These are phyloP conservation scores for Geranium rotundifolium DNA, from an alignment of 345 rosid genomes.

Conservation along the genomic window DNA sequence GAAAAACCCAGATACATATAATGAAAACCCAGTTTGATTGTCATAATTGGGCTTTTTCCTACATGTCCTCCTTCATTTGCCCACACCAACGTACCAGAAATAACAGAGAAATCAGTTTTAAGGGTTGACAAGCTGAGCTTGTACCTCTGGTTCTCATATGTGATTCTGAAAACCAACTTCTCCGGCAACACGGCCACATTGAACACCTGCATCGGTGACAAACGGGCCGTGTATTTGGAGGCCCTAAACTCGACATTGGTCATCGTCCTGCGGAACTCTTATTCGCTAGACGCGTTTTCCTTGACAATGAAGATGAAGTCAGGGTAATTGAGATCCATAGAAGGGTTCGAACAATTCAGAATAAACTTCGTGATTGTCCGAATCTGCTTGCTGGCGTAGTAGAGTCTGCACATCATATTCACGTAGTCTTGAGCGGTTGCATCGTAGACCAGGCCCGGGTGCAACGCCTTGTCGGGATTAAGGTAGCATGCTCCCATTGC, in stretches of 20 bases:
- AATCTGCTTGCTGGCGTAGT: constrained; percentile 25
- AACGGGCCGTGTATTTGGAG: constrained; percentile 26
- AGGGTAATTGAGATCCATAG: constrained; percentile 47
- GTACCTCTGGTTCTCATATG: constrained; percentile 38
- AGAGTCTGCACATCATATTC: constrained; percentile 39
- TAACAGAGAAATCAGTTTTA: too few species aligned
- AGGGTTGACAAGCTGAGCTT: constrained; percentile 31
- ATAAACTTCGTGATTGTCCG: constrained; percentile 29
- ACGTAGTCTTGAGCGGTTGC: constrained; percentile 34
- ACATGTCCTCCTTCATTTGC: too few species aligned
- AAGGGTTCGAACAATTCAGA: constrained; percentile 18
- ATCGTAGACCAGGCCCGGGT: constrained; percentile 54
- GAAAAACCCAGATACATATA: too few species aligned
- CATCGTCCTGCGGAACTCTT: constrained; percentile 29
- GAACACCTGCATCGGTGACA: constrained; percentile 35
- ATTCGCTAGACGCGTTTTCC: constrained; percentile 6
- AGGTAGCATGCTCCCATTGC: constrained; percentile 52
- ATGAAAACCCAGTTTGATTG: too few species aligned
- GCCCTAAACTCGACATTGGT: constrained; percentile 40
- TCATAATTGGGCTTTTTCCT: too few species aligned
- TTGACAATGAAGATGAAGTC: constrained; percentile 40
- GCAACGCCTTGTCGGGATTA: constrained; percentile 27
- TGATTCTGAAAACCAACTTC: constrained; percentile 31
- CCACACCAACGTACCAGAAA: too few species aligned
- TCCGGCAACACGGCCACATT: constrained; percentile 43